Evolutionary conservation across 2,329 filamentous ascomycete genomes (phyloP).

Genomic region (Setomelanomma holmii): DNA sequence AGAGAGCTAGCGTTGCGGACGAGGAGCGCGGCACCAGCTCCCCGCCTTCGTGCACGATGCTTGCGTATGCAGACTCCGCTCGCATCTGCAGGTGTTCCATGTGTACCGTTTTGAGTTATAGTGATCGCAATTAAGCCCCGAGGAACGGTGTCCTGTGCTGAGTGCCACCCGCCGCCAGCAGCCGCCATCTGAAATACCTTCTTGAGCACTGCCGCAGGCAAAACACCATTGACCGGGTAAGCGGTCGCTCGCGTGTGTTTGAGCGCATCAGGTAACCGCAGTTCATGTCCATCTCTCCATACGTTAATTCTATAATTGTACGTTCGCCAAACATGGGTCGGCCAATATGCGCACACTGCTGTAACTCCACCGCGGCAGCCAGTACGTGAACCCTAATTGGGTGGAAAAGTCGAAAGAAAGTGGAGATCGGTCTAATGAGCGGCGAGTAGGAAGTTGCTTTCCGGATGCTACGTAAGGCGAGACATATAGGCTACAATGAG

Average conservation of each 20-base stretch:
- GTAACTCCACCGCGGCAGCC: conserved; percentile 7
- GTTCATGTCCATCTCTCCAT: neutral
- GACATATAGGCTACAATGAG: conserved; percentile 19
- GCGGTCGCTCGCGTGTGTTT: conserved; percentile 7
- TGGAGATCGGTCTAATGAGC: conserved; percentile 12
- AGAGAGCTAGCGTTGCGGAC: neutral
- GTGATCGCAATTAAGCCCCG: conserved; percentile 19
- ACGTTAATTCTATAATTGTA: neutral
- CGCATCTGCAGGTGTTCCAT: conserved; percentile 12
- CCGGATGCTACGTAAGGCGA: conserved; percentile 13
- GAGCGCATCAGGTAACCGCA: neutral
- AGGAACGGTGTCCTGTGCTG: conserved; percentile 12
- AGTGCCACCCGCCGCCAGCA: neutral
- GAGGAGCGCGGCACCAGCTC: conserved; percentile 4
- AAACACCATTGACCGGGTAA: conserved; percentile 15
- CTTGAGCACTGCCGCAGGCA: conserved; percentile 9
- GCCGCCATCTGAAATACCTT: conserved; percentile 6
- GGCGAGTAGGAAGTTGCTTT: conserved; percentile 4
- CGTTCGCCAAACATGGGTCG: neutral
- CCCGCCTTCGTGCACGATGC: conserved; percentile 13
- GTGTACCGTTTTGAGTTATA: conserved; percentile 6
- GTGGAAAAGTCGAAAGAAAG: conserved; percentile 6
- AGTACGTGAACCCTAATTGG: conserved; percentile 10
- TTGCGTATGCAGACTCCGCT: conserved; percentile 4
- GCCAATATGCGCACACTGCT: neutral